phyloP scores from a whole-genome alignment of 441 rosid genomes.

The Rhodomyrtus psidioides region DNA sequence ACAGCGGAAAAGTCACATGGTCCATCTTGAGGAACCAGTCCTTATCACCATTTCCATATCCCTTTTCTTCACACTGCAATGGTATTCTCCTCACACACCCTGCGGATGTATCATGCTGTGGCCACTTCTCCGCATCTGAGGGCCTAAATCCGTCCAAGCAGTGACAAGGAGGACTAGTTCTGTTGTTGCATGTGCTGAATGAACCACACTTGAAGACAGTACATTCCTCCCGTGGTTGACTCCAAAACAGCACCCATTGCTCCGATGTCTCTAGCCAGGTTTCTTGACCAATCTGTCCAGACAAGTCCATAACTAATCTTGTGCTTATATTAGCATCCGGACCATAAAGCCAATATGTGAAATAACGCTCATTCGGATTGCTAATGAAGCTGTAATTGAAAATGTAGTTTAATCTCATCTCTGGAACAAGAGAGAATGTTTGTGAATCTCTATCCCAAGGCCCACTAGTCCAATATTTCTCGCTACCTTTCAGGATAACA shows the following conservation, averaged over 20 bases:
- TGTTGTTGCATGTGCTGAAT: not conserved
- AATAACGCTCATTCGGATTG: not conserved
- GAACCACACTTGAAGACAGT: not conserved
- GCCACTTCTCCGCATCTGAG: not conserved
- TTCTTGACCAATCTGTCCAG: not conserved
- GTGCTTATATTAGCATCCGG: rapidly evolving
- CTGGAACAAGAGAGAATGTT: not conserved
- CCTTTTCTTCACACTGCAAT: not conserved
- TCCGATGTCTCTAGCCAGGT: rapidly evolving
- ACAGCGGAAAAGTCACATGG: rapidly evolving
- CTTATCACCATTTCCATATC: not conserved
- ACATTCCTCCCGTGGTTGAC: rapidly evolving
- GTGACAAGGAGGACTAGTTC: rapidly evolving
- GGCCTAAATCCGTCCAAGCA: not conserved
- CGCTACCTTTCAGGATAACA: not conserved
- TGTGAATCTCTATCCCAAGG: not conserved
- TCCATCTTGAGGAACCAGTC: rapidly evolving
- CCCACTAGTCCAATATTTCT: not conserved
- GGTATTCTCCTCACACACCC: rapidly evolving
- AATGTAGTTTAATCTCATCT: not conserved
- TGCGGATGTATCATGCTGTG: rapidly evolving
- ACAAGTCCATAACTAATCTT: not conserved
- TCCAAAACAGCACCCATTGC: rapidly evolving
- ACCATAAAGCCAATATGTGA: not conserved
- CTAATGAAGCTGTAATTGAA: not conserved